Evolutionary conservation across 2,329 filamentous ascomycete genomes (phyloP), one percentile per base, ranked within the genome.

Genomic region (Microdochium bolleyi): DNA sequence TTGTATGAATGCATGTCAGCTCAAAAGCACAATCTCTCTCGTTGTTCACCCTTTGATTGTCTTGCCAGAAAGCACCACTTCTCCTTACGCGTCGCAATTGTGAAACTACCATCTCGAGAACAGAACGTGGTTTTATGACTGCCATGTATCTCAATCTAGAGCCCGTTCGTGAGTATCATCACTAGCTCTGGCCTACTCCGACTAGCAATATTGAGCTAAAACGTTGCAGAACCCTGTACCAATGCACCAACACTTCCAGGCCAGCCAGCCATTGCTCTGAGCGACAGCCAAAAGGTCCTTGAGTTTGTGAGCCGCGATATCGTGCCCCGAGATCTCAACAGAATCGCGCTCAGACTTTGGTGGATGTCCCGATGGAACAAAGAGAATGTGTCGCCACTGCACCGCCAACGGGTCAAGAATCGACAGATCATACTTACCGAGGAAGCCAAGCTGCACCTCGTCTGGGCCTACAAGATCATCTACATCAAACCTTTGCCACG

Each of bases 401-500:
- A 72, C 52, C 59, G 71, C 44, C 70, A 73, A 50, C 50, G 62
- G 5, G 55, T 68, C 14, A 55, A 67, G 25, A 58, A 54, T 0
- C 61, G 68, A 44, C 63, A 70, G 1, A 67, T 73, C 37, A 53
- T 60, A 30, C 57, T 73, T 49, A 70, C 67, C 19, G 71, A 73
- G 50, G 63, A 62, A 10, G 58, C 68, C 11, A 66, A 70, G 24
- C 60, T 73, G 24, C 71, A 73, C 49, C 65, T 72, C 48, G 58
- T 73, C 25, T 73, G 70, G 71, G 62, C 65, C 48, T 63, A 62
- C 21, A 63, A 64, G 11, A 63, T 67, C 48, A 72, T 73, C 24
- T 66, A 62, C 38, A 49, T 73, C 10, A 73, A 73, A 53, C 70
- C 71, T 0, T 54, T 73, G 1, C 75, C 75, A 0, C 52, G 60